Evolutionary conservation across 495 filamentous ascomycete species (phyloP), one percentile per base, ranked within the genome.

Genomic region (Chaetomium cochliodes): DNA sequence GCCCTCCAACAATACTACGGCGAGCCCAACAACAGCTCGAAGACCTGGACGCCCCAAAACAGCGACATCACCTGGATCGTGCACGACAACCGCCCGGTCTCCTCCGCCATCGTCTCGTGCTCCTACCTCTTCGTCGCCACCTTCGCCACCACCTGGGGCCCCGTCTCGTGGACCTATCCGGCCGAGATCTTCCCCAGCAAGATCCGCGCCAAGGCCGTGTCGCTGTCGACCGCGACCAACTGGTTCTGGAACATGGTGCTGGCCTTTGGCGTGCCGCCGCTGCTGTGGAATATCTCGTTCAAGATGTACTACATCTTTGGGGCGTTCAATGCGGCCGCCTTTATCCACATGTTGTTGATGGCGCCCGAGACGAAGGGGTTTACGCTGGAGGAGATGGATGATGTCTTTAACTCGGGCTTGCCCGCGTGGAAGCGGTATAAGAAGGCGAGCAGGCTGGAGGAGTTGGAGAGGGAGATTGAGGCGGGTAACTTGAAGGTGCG

Each of bases 351-450:
- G 74, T 82, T 86, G 67, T 77, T 92, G 44, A 85, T 82, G 73
- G 83, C 92, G 0, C 90, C 89, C 12, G 90, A 93, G 78, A 92
- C 90, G 0, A 92, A 91, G 74, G 90, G 91, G 63, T 83, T 83
- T 30, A 91, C 90, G 9, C 84, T 93, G 5, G 88, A 90, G 73
- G 87, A 89, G 69, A 79, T 86, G 68, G 85, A 87, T 63, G 80
- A 80, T 50, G 81, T 87, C n/a, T 87, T 87, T 67, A 79, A 79
- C 44, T 81, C 84, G 5, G 79, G 82, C 2, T 74, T 73, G 33
- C 78, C 78, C 5, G 80, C 81, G 26, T 85, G 83, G 84, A 77
- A 74, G 69, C 62, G 70, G 16, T 70, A 70, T 16, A 67, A 74
- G 47, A 81, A 79, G 65, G 67, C 65, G 9, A 80, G 76, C 47